phyloP scores from a whole-genome alignment of 345 rosid genomes.

The Zanthoxylum bungeanum region DNA sequence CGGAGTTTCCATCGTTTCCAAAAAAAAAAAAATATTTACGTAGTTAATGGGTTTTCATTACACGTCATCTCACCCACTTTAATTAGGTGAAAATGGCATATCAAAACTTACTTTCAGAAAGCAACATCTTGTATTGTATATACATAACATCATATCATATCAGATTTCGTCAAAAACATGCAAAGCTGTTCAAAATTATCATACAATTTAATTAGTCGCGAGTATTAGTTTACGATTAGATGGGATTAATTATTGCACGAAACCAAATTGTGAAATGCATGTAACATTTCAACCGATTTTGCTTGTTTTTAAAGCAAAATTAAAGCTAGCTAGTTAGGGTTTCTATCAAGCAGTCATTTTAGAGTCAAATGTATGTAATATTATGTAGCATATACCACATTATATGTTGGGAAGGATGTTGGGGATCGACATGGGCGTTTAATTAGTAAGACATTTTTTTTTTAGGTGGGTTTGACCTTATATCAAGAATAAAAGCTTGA shows the following conservation, averaged over 20 bases:
- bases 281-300: conserved; percentile 1
- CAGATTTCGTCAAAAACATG: not conserved
- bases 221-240: not conserved
- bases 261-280: not conserved
- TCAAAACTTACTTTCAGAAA: not conserved
- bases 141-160: not conserved
- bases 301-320: conserved; percentile 24
- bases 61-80: not conserved
- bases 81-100: not conserved
- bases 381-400: too few relatives aligned
- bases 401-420: too few relatives aligned
- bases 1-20: too few relatives aligned
- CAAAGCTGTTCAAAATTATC: not conserved
- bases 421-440: too few relatives aligned
- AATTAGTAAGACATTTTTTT: too few relatives aligned
- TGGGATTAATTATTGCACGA: not conserved
- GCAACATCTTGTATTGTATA: not conserved
- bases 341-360: conserved; percentile 32
- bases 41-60: not conserved
- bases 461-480: too few relatives aligned
- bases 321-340: not conserved
- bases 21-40: too few relatives aligned
- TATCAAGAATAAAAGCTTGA: too few relatives aligned
- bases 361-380: conserved; percentile 27
- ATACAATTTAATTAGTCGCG: not conserved